A percentile compares a stretch with the other conserved stretches of the same genome.
Conservation (phyloP, 495 filamentous ascomycete species). For the Penicillium salamii region DNA sequence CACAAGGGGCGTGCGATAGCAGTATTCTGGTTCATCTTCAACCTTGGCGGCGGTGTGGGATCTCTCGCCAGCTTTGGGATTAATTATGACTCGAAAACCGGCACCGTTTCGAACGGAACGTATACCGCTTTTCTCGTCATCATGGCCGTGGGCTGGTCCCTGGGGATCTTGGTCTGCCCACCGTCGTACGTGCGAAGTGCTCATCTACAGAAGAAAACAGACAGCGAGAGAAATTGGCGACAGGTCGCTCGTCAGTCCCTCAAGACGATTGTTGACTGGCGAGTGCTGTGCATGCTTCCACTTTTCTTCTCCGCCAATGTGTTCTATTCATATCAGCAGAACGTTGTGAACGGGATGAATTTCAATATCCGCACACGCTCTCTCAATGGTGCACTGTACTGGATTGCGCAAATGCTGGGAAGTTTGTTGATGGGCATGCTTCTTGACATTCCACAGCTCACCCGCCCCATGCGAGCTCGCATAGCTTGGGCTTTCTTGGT, state of each 20-base stretch:
- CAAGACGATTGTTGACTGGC: conserved; percentile 34
- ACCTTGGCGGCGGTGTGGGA: conserved; percentile 49
- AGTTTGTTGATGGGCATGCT: conserved; percentile 48
- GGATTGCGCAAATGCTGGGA: conserved; percentile 53
- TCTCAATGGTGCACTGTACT: conserved; percentile 52
- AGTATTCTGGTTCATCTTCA: conserved; percentile 55
- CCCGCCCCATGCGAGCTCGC: conserved; percentile 39
- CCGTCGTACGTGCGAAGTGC: conserved; percentile 47
- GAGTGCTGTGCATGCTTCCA: conserved; percentile 47
- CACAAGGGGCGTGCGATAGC: conserved; percentile 52
- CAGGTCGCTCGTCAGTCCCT: conserved; percentile 56
- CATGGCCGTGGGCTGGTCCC: conserved; percentile 44
- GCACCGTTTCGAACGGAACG: conserved; percentile 45
- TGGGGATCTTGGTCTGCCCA: conserved; percentile 52
- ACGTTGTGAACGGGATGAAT: conserved; percentile 48
- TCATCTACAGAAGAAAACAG: conserved; percentile 19
- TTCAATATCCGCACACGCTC: conserved; percentile 50
- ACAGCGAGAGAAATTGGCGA: conserved; percentile 30
- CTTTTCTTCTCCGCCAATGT: conserved; percentile 66
- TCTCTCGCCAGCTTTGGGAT: conserved; percentile 47
- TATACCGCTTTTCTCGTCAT: conserved; percentile 50
- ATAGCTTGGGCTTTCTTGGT: conserved; percentile 47
- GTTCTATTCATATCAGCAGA: conserved; percentile 75
- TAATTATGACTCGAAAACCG: conserved; percentile 43
- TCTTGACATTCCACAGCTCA: conserved; percentile 42